Evolutionary conservation across 2,329 filamentous ascomycete species (phyloP).

Genomic region (Cytospora piceae): DNA sequence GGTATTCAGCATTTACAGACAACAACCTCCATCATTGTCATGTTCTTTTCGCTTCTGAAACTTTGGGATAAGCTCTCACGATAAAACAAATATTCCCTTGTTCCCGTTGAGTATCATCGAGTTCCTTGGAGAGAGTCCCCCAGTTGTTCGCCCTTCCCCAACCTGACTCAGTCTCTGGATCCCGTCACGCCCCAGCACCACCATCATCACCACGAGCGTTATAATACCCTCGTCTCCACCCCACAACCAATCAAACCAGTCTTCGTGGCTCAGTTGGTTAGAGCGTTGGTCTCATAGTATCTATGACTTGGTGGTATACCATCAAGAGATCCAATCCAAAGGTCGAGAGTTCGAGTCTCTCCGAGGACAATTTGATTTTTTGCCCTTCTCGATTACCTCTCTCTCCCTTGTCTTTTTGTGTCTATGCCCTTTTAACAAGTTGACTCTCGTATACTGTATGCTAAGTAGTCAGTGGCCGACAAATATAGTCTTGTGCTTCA

Average conservation of each 20-base stretch:
- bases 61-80: too few relatives aligned
- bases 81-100: too few relatives aligned
- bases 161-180: neutral
- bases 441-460: too few relatives aligned
- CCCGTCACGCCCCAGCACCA: neutral
- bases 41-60: too few relatives aligned
- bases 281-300: slow-evolving; percentile 44
- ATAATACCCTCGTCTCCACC: neutral
- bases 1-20: too few relatives aligned
- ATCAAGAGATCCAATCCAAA: slow-evolving; percentile 41
- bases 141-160: too few relatives aligned
- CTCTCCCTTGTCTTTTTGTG: neutral
- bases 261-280: slow-evolving; percentile 46
- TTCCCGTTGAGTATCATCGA: too few relatives aligned
- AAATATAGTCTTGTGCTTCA: too few relatives aligned
- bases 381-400: neutral
- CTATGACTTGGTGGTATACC: slow-evolving; percentile 26
- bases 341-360: slow-evolving; percentile 47
- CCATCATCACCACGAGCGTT: neutral
- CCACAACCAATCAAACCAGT: slow-evolving; percentile 20
- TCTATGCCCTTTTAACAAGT: too few relatives aligned
- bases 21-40: too few relatives aligned
- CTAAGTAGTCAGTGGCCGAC: too few relatives aligned
- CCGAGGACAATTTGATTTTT: neutral
- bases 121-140: too few relatives aligned